Percentiles rank a stretch among this genome's conserved stretches.
Evolutionary conservation across 352 stramenopile genomes (phyloP).

Genomic region (Phytophthora sansomeana): DNA sequence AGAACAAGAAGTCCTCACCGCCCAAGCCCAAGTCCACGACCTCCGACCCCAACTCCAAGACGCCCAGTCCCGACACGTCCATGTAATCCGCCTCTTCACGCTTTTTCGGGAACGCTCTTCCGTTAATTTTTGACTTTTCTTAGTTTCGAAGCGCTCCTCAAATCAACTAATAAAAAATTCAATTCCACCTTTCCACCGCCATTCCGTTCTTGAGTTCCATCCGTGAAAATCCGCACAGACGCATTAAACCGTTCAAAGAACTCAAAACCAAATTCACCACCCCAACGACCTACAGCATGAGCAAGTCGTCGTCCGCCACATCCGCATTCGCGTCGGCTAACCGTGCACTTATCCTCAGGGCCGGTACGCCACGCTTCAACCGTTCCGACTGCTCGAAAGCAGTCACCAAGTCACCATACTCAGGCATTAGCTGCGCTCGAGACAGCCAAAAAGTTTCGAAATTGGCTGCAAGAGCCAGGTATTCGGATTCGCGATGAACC

Average conservation of each 20-base stretch:
- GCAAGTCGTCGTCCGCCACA: not conserved
- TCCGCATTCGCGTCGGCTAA: not conserved
- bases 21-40: too few species aligned
- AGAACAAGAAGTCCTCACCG: too few species aligned
- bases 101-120: too few species aligned
- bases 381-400: not conserved
- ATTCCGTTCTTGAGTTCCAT: too few species aligned
- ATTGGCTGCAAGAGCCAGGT: not conserved
- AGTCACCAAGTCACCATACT: not conserved
- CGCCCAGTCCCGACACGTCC: too few species aligned
- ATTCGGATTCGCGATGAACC: not conserved
- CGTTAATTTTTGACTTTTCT: too few species aligned
- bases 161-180: too few species aligned
- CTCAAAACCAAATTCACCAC: not conserved
- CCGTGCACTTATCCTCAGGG: not conserved
- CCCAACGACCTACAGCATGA: not conserved
- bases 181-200: too few species aligned
- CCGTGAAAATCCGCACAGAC: too few species aligned
- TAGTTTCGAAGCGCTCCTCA: too few species aligned
- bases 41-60: too few species aligned
- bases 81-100: too few species aligned
- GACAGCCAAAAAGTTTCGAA: slow-evolving; percentile 6
- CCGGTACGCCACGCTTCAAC: not conserved
- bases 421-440: not conserved
- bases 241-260: not conserved